These are phyloP conservation scores for Ambrosia hybrid DNA, from an alignment of 140 eudicot genomes.

Conservation along the genomic window DNA sequence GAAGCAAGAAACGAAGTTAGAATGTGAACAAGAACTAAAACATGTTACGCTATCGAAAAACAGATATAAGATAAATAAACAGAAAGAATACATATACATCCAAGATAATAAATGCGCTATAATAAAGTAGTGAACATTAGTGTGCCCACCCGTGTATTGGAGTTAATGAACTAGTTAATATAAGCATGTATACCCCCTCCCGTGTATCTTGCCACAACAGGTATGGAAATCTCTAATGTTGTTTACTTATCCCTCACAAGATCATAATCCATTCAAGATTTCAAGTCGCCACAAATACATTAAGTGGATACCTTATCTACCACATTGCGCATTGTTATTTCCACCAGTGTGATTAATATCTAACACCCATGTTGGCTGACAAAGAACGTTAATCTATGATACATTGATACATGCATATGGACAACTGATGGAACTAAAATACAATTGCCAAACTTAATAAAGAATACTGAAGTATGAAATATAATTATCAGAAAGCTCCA, in stretches of 20 bases:
- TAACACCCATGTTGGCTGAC: constrained; percentile 1
- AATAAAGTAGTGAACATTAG: background rate
- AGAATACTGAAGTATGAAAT: background rate
- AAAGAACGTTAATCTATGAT: constrained; percentile 3
- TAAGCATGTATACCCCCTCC: no score
- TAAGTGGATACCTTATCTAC: constrained; percentile 1
- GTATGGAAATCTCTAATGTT: no score
- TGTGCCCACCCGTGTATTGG: no score
- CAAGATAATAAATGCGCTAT: constrained; percentile 10
- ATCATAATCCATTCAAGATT: no score
- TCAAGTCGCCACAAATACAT: constrained; percentile 4
- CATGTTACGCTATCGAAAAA: background rate
- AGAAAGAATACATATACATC: background rate
- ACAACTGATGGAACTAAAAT: background rate
- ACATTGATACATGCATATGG: constrained; percentile 2
- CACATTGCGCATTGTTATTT: background rate
- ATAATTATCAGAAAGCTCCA: constrained; percentile 10
- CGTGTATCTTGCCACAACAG: no score
- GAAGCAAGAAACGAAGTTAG: constrained; percentile 3
- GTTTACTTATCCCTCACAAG: no score
- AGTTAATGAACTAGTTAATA: no score
- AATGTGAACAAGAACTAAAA: constrained; percentile 10
- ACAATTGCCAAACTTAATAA: no score
- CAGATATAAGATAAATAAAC: background rate
- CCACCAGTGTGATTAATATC: constrained; percentile 7